These are phyloP conservation scores for maize (Zea mays) DNA, from an alignment of 176 grass and related monocot genomes.

Conservation along the genomic window Zm-B73-REFERENCE-NAM-5.0 NC_050101.1:110083001-110083500, in stretches of 20 bases:
- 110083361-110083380: background rate
- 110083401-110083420: slow-evolving; percentile 27
- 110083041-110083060: too few species aligned
- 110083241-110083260: background rate
- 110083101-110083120: background rate
- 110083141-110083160: background rate
- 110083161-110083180: background rate
- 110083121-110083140: background rate
- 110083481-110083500: background rate
- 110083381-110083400: slow-evolving; percentile 17
- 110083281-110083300: background rate
- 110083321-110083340: background rate
- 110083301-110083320: background rate
- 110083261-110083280: background rate
- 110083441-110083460: background rate
- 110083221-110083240: background rate
- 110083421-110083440: slow-evolving; percentile 8
- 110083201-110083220: background rate
- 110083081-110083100: background rate
- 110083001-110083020: too few species aligned
- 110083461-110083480: background rate
- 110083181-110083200: background rate
- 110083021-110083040: too few species aligned
- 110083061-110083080: background rate
- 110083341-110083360: background rate